Percentiles rank a stretch among this genome's conserved stretches.
Evolutionary conservation across 371 early-diverging fungal species (phyloP).

Genomic region (Batkoa obscura): DNA sequence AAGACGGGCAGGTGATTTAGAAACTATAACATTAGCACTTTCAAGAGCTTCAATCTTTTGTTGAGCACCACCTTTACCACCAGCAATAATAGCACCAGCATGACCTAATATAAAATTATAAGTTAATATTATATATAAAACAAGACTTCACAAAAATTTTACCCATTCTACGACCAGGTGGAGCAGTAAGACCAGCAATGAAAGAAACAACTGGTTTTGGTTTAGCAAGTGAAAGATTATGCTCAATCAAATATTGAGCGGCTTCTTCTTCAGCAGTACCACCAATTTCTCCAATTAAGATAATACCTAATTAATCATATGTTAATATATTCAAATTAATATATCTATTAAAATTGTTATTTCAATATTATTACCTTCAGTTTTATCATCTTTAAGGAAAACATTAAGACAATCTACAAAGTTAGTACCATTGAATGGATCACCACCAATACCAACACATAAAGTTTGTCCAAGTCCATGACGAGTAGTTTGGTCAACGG

Average conservation of each 20-base stretch:
- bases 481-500: conserved; percentile 92
- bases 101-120: conserved; percentile 38
- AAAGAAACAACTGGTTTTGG: conserved; percentile 92
- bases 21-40: conserved; percentile 76
- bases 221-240: conserved; percentile 66
- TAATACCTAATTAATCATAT: conserved; percentile 36
- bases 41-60: conserved; percentile 94
- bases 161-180: conserved; percentile 96
- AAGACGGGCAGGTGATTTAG: conserved; percentile 86
- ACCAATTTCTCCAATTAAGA: conserved; percentile 90
- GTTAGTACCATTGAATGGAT: conserved; percentile 98
- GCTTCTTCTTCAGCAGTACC: conserved; percentile 98
- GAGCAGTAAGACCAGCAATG: conserved; percentile 97
- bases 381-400: conserved; percentile 86
- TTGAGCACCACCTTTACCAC: conserved; percentile 95
- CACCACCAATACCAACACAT: conserved; percentile 97
- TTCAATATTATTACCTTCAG: conserved; percentile 50
- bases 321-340: too few relatives aligned
- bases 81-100: conserved; percentile 96
- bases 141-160: conserved; percentile 15
- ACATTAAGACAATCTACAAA: conserved; percentile 90
- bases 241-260: conserved; percentile 82
- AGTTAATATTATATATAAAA: background rate
- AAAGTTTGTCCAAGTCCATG: conserved; percentile 90
- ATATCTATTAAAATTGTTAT: background rate